Conservation (phyloP, 768 basidiomycete genomes). For the Hirschioporus abietinus region DNA sequence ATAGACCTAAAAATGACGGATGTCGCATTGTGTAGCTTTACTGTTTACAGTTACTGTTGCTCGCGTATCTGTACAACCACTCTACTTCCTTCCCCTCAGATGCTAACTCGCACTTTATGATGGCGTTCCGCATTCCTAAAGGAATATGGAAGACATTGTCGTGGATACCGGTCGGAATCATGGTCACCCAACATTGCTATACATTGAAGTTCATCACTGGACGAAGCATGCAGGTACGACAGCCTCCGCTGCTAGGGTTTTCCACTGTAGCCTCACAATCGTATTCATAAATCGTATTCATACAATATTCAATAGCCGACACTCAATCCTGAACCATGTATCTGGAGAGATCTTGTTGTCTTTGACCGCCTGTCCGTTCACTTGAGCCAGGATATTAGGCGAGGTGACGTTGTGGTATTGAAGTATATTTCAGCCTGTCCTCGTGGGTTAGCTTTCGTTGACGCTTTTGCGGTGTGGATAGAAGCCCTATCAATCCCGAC, state of each 20-base stretch:
- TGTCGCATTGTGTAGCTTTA: background rate
- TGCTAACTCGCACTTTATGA: background rate
- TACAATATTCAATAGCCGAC: conserved; percentile 47
- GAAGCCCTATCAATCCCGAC: conserved; percentile 54
- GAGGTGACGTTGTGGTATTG: conserved; percentile 64
- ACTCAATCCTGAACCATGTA: conserved; percentile 65
- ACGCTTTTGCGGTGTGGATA: conserved; percentile 19
- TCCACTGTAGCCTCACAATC: background rate
- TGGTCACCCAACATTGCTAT: conserved; percentile 45
- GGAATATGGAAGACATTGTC: conserved; percentile 1
- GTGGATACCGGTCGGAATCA: conserved; percentile 53
- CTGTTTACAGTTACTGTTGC: too few species aligned
- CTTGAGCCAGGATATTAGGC: conserved; percentile 30
- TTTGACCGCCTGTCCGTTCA: conserved; percentile 50
- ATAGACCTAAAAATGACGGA: background rate
- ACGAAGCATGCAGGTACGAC: conserved; percentile 67
- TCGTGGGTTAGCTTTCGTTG: background rate
- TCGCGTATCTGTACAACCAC: background rate
- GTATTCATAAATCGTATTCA: conserved; percentile 30
- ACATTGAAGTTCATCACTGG: conserved; percentile 52
- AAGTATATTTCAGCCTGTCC: conserved; percentile 29
- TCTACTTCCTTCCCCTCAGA: background rate
- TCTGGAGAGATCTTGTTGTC: conserved; percentile 54
- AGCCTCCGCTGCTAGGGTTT: background rate
- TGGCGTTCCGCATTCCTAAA: conserved; percentile 2